These are phyloP conservation scores for Leccinum fibrillosum DNA, from an alignment of 768 basidiomycete genomes.

Conservation along the genomic window DNA sequence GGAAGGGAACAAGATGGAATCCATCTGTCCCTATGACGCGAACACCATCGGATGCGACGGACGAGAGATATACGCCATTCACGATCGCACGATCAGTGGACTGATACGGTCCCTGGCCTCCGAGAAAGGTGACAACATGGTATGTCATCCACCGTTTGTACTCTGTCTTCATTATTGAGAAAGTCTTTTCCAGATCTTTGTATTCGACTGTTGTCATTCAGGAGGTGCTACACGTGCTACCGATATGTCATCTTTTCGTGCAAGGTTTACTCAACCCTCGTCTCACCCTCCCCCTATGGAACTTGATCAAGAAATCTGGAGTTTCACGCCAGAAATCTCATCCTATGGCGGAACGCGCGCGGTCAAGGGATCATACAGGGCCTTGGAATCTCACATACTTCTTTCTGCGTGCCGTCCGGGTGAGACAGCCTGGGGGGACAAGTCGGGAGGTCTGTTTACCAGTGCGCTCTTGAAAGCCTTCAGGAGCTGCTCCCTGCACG, in stretches of 20 bases:
- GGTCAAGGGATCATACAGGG: conserved; percentile 8
- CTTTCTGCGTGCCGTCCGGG: conserved; percentile 22
- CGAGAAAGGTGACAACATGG: conserved; percentile 19
- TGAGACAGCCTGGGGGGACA: conserved; percentile 13
- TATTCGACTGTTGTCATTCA: conserved; percentile 22
- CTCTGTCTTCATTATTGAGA: background rate
- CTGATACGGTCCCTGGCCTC: conserved; percentile 15
- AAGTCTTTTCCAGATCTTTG: conserved; percentile 3
- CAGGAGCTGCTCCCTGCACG: conserved; percentile 2
- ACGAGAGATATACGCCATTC: conserved; percentile 7
- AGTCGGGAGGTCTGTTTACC: conserved; percentile 18
- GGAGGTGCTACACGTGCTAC: conserved; percentile 14
- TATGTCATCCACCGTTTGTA: background rate
- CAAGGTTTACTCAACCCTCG: conserved; percentile 8
- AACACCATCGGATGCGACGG: conserved; percentile 7
- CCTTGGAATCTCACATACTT: conserved; percentile 19
- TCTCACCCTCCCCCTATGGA: conserved; percentile 12
- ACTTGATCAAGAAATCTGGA: conserved; percentile 10
- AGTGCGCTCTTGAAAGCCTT: conserved; percentile 14
- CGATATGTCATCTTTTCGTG: background rate
- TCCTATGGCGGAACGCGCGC: conserved; percentile 7
- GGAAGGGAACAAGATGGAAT: conserved; percentile 12
- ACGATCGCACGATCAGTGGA: conserved; percentile 14
- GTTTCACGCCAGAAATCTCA: background rate
- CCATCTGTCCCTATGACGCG: conserved; percentile 13